Evolutionary conservation across 1,139 yeast species (phyloP), one percentile per base, ranked within the genome.

Genomic region (Candida sanyaensis): DNA sequence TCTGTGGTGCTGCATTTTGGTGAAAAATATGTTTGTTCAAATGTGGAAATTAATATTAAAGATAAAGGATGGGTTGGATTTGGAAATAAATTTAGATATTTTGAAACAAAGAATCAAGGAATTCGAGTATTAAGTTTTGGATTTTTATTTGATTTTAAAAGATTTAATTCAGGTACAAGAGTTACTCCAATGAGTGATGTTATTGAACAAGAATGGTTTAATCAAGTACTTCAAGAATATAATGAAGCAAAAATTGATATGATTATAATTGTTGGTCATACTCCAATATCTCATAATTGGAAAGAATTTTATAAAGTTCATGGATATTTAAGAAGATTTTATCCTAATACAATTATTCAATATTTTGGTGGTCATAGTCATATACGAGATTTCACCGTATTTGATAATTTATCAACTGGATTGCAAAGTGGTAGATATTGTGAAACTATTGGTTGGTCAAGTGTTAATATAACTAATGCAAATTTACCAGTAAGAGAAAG

Each of bases 361-460:
- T 88, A 88, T 61, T 85, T 93, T 64, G 98, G 98, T 1, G 99
- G 98, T 0, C 99, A 93, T 66, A 84, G 96, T 37, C 99, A 93
- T 64, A 83, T 93, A 34, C 75, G 99, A 53, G 98, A 93, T 66
- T 92, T 86, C 63, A 77, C 80, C 5, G 72, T 83, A 5, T 75
- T 83, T 50, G 99, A 93, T 62, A 68, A 71, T 1, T 71, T 70
- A 47, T 80, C 95, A 29, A 82, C 89, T 0, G 97, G 86, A 0
- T 65, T 93, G 27, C 96, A 92, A 66, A 88, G 96, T 58, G 99
- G 99, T 0, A 75, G 97, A 45, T 93, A 88, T 60, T 81, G 96
- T 60, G 99, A 93, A 63, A 92, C 98, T 0, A 78, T 88, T 17
- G 99, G 99, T 0, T 93, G 92, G 80, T 67, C 88, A 9, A 83